A percentile compares a stretch with the other conserved stretches of the same genome.
Evolutionary conservation across 805 yeast genomes (phyloP).

Genomic region (Cyberlindnera bimundalis): DNA sequence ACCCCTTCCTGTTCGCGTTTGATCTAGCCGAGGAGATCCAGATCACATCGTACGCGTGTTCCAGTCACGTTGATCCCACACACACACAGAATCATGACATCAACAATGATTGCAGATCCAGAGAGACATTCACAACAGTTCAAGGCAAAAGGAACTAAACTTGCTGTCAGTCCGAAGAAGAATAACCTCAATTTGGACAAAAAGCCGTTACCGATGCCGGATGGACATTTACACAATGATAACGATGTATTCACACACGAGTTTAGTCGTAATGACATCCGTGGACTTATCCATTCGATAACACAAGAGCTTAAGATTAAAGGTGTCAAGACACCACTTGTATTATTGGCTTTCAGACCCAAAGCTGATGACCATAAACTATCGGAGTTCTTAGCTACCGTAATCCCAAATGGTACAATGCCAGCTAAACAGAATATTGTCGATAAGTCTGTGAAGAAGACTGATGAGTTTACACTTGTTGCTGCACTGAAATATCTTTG

Average conservation of each 20-base stretch:
- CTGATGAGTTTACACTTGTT: conserved; percentile 69
- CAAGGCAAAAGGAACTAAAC: conserved; percentile 13
- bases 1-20: too few species aligned
- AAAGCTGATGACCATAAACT: conserved; percentile 60
- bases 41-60: too few species aligned
- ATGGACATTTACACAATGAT: conserved; percentile 7
- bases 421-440: conserved; percentile 43
- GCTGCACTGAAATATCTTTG: conserved; percentile 79
- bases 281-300: conserved; percentile 62
- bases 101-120: background rate
- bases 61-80: background rate
- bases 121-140: conserved; percentile 15
- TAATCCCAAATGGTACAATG: conserved; percentile 56
- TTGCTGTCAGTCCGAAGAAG: conserved; percentile 15
- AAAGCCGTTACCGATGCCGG: conserved; percentile 20
- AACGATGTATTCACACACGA: conserved; percentile 34
- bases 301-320: conserved; percentile 69
- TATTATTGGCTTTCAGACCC: conserved; percentile 76
- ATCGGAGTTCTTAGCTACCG: conserved; percentile 48
- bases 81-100: background rate
- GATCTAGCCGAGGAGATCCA: too few species aligned
- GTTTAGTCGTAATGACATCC: conserved; percentile 62
- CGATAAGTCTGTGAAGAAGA: conserved; percentile 41
- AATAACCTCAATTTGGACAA: conserved; percentile 3
- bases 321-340: conserved; percentile 69